Evolutionary conservation across 2,329 filamentous ascomycete genomes (phyloP).

Genomic region (Ascochyta rabiei): DNA sequence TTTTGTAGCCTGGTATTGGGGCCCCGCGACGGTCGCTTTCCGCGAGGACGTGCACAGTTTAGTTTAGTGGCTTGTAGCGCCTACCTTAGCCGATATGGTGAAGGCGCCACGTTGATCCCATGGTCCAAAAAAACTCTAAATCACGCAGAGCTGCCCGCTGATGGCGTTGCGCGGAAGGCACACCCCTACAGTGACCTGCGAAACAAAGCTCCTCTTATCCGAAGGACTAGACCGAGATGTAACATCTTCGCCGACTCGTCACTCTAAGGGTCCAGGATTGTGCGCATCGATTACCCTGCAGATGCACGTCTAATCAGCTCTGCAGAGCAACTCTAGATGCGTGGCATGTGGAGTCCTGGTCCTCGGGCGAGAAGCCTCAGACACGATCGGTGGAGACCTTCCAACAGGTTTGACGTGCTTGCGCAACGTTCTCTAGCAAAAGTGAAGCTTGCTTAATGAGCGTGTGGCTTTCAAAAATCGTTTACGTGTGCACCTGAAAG

Average conservation of each 20-base stretch:
- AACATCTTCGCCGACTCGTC: neutral
- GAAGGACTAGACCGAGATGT: neutral
- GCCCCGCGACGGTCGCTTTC: conserved; percentile 15
- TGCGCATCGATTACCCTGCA: no score
- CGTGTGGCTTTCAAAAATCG: no score
- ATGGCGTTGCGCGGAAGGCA: neutral
- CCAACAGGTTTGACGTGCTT: no score
- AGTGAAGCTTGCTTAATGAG: no score
- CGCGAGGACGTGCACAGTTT: conserved; percentile 10
- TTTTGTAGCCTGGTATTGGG: conserved; percentile 8
- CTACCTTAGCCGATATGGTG: neutral
- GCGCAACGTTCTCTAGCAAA: no score
- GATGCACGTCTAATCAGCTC: no score
- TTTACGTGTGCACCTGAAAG: no score
- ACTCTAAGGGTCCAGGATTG: neutral
- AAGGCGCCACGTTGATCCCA: neutral
- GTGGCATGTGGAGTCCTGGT: no score
- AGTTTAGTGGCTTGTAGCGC: conserved; percentile 7
- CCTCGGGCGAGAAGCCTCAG: no score
- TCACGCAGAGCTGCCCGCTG: no score
- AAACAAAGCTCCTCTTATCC: neutral
- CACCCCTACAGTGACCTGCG: neutral
- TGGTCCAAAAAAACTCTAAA: neutral
- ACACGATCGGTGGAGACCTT: no score
- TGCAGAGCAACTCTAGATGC: no score